Evolutionary conservation across 2,329 filamentous ascomycete genomes (phyloP).

Genomic region (Fusarium mundagurra): DNA sequence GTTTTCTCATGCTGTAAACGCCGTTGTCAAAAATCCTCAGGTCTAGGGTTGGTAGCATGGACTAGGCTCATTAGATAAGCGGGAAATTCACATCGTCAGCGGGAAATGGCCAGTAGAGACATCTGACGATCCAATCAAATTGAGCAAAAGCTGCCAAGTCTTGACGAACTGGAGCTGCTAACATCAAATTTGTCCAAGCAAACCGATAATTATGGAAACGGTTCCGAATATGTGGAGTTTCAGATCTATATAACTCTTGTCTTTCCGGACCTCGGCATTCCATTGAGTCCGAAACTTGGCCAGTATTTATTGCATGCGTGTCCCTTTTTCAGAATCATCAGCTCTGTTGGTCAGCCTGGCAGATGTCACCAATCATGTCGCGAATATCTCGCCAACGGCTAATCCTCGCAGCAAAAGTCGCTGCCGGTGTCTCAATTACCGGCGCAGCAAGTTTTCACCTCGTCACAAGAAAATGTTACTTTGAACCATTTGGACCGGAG

Average conservation of each 20-base stretch:
- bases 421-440: neutral
- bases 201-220: neutral
- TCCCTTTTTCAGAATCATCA: neutral
- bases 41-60: neutral
- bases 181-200: neutral
- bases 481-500: constrained; percentile 30
- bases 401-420: neutral
- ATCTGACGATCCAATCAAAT: neutral
- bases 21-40: rapidly evolving
- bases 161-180: neutral
- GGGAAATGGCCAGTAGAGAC: neutral
- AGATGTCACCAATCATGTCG: neutral
- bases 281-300: neutral
- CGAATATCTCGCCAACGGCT: neutral
- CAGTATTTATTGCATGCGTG: neutral
- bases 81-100: neutral
- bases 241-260: neutral
- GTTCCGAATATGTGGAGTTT: neutral
- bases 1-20: too few relatives aligned
- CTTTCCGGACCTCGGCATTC: neutral
- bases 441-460: constrained; percentile 21
- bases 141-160: neutral
- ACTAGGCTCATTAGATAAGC: neutral
- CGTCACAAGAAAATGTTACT: constrained; percentile 29
- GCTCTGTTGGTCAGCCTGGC: neutral